Evolutionary conservation across 2,329 filamentous ascomycete species (phyloP), one percentile per base, ranked within the genome.

Genomic region (Cladosporium sp.): DNA sequence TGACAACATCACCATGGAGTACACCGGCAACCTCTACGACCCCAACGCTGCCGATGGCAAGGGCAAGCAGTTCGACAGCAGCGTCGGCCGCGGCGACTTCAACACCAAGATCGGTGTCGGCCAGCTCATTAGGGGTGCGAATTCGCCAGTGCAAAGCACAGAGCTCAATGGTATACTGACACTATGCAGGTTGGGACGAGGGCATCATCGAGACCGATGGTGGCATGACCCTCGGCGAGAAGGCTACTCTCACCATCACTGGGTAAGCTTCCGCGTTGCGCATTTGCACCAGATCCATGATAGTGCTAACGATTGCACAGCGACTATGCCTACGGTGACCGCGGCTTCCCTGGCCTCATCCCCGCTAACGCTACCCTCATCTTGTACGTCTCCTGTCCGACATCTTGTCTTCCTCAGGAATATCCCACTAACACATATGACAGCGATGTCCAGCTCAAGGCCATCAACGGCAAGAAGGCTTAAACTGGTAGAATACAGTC

Each of bases 191-290:
- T 68, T 83, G 82, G 82, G 82, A 84, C 70, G 80, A 97, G 81
- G 93, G 90, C 71, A 93, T 98, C 63, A 71, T 83, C 60, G 77
- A 72, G 65, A 75, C 73, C 30, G 73, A 76, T 51, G 73, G 72
- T 52, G 83, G 87, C 76, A 97, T 99, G 94, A 89, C 90, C 77
- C 83, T 96, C 67, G 93, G 94, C 78, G 94, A 98, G 86, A 94
- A 92, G 83, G 89, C 92, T 64, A 91, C 87, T 61, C 85, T 99
- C 70, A 90, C 89, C 72, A 97, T 98, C 77, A 86, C 89, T 69
- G 84, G 86, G 90, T 93, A 85, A 79, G 86, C 75, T 68, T 67
- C 65, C 34, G 14, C n/a, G 49, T 18, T 15, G 24, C 28, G 21
- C 12, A 44, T 15, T n/a, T 18, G 28, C 28, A 30, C 28, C 28